These are phyloP conservation scores for Thecaphora thlaspeos DNA, from an alignment of 1,284 basidiomycete species.

Conservation along the genomic window DNA sequence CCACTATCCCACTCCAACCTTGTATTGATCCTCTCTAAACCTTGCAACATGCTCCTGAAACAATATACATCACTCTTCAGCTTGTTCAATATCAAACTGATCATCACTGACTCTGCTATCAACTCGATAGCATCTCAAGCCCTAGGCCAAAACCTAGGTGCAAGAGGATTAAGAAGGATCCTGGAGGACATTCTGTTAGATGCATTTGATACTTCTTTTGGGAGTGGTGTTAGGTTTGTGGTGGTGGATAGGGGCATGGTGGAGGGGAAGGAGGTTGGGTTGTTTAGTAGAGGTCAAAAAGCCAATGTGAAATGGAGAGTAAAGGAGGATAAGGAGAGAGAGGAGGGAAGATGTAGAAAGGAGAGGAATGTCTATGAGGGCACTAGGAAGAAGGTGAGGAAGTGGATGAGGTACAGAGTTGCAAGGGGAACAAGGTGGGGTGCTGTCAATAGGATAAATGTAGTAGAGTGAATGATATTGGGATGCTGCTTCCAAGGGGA, in stretches of 20 bases:
- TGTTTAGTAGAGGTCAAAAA: constrained; percentile 26
- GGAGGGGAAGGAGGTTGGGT: constrained; percentile 2
- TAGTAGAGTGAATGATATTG: no score
- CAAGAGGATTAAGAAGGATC: constrained; percentile 80
- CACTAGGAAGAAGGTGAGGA: no score
- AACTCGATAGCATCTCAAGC: no score
- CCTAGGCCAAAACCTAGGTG: constrained; percentile 63
- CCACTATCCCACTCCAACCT: constrained; percentile 74
- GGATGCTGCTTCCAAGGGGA: no score
- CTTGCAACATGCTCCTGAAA: constrained; percentile 81
- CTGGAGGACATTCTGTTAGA: constrained; percentile 65
- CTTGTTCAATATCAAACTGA: constrained; percentile 40
- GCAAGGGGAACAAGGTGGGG: no score
- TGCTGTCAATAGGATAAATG: no score
- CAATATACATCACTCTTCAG: constrained; percentile 81
- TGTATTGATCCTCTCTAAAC: constrained; percentile 84
- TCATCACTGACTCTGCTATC: constrained; percentile 9
- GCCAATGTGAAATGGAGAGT: constrained; percentile 10
- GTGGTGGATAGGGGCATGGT: constrained; percentile 13
- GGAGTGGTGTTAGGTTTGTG: constrained; percentile 16
- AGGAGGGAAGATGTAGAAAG: no score
- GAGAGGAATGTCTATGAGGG: no score
- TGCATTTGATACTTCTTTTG: constrained; percentile 30
- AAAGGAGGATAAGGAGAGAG: no score
- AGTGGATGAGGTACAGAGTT: no score